phyloP scores from a whole-genome alignment of 768 basidiomycete species.

The Boletales sp. region DNA sequence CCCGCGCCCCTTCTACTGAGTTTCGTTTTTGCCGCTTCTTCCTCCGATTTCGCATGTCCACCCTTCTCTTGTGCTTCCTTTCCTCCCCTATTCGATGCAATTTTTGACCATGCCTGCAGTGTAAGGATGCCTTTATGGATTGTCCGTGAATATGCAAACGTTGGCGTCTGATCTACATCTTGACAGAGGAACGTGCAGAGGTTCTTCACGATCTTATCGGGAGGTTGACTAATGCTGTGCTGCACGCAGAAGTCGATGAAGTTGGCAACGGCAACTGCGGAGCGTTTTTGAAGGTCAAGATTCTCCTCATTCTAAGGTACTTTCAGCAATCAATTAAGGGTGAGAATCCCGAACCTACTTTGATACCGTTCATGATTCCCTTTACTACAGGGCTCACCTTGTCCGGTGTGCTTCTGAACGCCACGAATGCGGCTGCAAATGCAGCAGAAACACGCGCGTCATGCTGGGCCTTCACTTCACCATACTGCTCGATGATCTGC shows the following conservation, averaged over 20 bases:
- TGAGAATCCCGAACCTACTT: constrained; percentile 49
- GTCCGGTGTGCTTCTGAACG: constrained; percentile 80
- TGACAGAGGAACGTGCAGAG: constrained; percentile 95
- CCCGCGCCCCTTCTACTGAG: constrained; percentile 84
- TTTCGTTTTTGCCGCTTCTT: constrained; percentile 57
- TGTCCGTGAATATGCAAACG: constrained; percentile 70
- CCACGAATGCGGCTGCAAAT: constrained; percentile 88
- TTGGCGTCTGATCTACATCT: constrained; percentile 84
- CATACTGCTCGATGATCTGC: constrained; percentile 72
- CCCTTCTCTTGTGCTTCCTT: constrained; percentile 44
- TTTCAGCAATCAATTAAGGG: constrained; percentile 3
- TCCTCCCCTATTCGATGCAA: constrained; percentile 30
- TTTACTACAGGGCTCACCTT: constrained; percentile 97
- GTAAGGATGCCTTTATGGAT: constrained; percentile 73
- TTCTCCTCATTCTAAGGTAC: constrained; percentile 79
- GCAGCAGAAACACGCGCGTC: constrained; percentile 87
- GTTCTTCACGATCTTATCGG: constrained; percentile 96
- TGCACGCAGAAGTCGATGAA: constrained; percentile 84
- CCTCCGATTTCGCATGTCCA: constrained; percentile 41
- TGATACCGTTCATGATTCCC: constrained; percentile 96
- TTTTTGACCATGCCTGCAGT: constrained; percentile 47
- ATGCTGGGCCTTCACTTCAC: constrained; percentile 77
- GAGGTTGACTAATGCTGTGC: constrained; percentile 74
- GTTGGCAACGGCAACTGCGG: constrained; percentile 79
- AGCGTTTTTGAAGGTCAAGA: constrained; percentile 80